phyloP scores from a whole-genome alignment of 2,329 filamentous ascomycete species.

The Thelonectria blattea region DNA sequence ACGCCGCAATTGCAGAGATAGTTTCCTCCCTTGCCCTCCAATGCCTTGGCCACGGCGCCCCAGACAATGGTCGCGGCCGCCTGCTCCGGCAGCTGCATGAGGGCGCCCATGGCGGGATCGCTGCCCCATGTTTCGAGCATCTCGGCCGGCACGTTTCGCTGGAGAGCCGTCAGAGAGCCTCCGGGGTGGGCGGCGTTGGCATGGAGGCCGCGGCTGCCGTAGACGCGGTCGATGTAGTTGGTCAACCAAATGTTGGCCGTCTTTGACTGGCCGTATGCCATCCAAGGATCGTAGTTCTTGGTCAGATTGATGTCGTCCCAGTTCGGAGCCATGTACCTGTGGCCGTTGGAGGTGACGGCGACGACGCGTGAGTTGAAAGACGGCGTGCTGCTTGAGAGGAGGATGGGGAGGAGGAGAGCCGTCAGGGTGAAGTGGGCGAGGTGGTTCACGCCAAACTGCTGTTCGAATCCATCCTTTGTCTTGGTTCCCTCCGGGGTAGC shows the following conservation, averaged over 20 bases:
- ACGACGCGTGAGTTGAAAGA: conserved; percentile 54
- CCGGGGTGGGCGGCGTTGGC: conserved; percentile 52
- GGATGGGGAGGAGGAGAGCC: conserved; percentile 51
- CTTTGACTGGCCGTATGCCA: conserved; percentile 53
- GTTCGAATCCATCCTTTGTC: conserved; percentile 54
- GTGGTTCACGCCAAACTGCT: conserved; percentile 58
- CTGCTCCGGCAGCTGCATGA: conserved; percentile 39
- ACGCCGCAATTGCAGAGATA: conserved; percentile 53
- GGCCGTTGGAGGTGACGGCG: conserved; percentile 50
- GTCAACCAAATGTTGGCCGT: conserved; percentile 55
- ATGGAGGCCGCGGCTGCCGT: conserved; percentile 48
- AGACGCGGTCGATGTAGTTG: conserved; percentile 54
- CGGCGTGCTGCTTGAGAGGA: conserved; percentile 48
- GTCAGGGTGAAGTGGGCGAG: conserved; percentile 53
- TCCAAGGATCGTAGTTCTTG: conserved; percentile 40
- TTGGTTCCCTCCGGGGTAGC: conserved; percentile 37
- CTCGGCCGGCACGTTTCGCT: conserved; percentile 1
- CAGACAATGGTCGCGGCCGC: conserved; percentile 56
- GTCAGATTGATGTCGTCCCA: conserved; percentile 50
- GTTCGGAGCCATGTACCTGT: conserved; percentile 43
- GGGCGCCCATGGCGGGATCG: conserved; percentile 7
- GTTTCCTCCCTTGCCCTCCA: conserved; percentile 53
- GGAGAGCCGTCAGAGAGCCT: conserved; percentile 38
- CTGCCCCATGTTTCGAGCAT: conserved; percentile 4
- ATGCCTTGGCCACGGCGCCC: conserved; percentile 49